phyloP scores from a whole-genome alignment of 768 basidiomycete genomes.

The Boletus rufocinnamomeus region DNA sequence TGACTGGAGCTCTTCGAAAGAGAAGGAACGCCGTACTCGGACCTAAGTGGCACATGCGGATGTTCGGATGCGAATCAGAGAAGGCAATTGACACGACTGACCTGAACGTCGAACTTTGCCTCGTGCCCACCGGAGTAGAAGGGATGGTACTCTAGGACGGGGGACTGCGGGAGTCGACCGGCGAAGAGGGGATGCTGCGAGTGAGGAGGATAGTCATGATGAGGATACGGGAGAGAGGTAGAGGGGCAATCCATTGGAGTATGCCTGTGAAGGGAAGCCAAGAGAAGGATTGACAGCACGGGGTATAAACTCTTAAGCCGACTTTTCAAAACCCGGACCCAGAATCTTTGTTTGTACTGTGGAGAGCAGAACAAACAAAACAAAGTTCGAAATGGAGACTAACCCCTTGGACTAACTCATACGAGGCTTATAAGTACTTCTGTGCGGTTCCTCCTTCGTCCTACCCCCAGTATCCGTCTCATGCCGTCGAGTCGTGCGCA shows the following conservation, averaged over 20 bases:
- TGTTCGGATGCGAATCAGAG: neutral
- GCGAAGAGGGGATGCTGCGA: slow-evolving; percentile 2
- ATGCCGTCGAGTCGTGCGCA: no score
- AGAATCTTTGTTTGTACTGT: no score
- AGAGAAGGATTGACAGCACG: slow-evolving; percentile 25
- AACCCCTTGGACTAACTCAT: no score
- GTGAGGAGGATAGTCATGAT: neutral
- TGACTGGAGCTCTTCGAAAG: slow-evolving; percentile 38
- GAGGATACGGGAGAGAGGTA: neutral
- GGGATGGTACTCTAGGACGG: slow-evolving; percentile 3
- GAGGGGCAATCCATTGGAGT: slow-evolving; percentile 17
- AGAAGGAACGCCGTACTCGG: slow-evolving; percentile 34
- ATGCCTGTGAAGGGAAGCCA: slow-evolving; percentile 12
- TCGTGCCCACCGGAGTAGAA: slow-evolving; percentile 11
- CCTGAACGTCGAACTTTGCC: slow-evolving; percentile 29
- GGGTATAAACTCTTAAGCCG: no score
- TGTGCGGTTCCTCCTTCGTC: no score
- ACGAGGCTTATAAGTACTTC: no score
- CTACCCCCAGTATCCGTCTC: no score
- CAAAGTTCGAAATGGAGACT: no score
- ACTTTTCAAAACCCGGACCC: no score
- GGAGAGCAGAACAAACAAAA: no score
- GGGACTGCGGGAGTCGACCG: neutral
- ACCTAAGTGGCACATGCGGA: slow-evolving; percentile 19
- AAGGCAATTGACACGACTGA: neutral